Evolutionary conservation across 805 yeast genomes (phyloP).

Genomic region (Saccharomycopsis fodiens): DNA sequence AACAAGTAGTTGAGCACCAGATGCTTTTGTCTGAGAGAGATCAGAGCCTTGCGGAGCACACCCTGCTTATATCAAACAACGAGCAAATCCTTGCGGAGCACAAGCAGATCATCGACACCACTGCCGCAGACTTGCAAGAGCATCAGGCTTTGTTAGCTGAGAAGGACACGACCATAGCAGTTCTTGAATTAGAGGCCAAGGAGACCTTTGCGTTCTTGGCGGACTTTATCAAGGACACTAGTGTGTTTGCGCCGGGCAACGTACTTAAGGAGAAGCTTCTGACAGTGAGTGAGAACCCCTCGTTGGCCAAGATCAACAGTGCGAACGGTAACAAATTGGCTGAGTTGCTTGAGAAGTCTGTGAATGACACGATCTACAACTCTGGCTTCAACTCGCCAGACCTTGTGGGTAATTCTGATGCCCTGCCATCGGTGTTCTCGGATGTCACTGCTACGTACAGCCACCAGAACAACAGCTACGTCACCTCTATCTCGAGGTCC

Average conservation of each 20-base stretch:
- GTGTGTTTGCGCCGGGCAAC: slow-evolving; percentile 12
- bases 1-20: slow-evolving; percentile 4
- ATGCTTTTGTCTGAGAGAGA: slow-evolving; percentile 1
- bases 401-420: slow-evolving; percentile 7
- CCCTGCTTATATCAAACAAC: no score
- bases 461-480: slow-evolving; percentile 18
- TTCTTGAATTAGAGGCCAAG: background rate
- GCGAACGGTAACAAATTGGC: slow-evolving; percentile 4
- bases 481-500: slow-evolving; percentile 15
- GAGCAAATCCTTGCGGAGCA: no score
- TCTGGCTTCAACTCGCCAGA: slow-evolving; percentile 8
- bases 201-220: slow-evolving; percentile 4
- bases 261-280: slow-evolving; percentile 16
- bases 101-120: background rate
- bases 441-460: slow-evolving; percentile 13
- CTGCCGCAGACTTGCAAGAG: background rate
- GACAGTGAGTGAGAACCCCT: slow-evolving; percentile 3
- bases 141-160: slow-evolving; percentile 7
- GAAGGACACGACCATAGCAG: background rate
- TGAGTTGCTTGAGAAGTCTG: slow-evolving; percentile 7
- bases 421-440: slow-evolving; percentile 15
- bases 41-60: no score
- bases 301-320: slow-evolving; percentile 6
- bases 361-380: slow-evolving; percentile 9
- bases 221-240: slow-evolving; percentile 13